Base-by-base conservation (phyloP, 305 asterid species). In the Fraxinus latifolia region DNA sequence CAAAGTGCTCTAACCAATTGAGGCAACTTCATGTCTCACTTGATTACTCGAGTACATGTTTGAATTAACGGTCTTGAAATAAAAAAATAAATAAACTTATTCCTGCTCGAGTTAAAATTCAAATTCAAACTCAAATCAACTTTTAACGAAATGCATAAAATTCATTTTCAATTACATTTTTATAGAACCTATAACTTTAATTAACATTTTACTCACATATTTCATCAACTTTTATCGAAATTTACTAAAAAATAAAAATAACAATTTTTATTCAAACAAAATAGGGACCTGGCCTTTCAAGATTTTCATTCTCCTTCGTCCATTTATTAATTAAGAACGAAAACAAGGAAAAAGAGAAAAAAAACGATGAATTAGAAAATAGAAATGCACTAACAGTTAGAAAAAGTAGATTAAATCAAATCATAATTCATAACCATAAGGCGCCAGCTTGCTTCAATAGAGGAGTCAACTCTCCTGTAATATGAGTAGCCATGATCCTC, bases 381-480 rank as follows among this genome's bases (percentile, higher is more conserved):
- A 70, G 21, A 67, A 67, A 67, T 67, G 4, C 36, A 11, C 23
- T 70, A 70, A 70, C 21, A 70, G 9, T 11, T 29, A 14, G 42
- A 12, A 68, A 14, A 68, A 68, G 14, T 31, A 11, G 1, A 62
- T 3, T 11, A 78, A 9, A 78, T 33, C 29, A 77, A 53, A 8
- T 17, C 12, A 47, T 12, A 2, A 44, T 37, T 86, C 78, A 85
- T 37, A 85, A 85, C 88, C 88, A 85, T 21, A 85, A 76, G n/a
- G 88, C 88, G 3, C 88, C 86, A 36, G 86, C 88, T 71, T 85
- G 72, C 81, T 82, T 85, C 84, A 85, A 80, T 4, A 79, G 17
- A n/a, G 84, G 84, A 23, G 82, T 80, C 34, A 85, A 76, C 75
- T 85, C 88, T 1, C 88, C 88, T 5, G 82, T 79, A 60, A 82